Conservation (phyloP, 1,284 basidiomycete genomes). For the Sporisorium exsertum region DNA sequence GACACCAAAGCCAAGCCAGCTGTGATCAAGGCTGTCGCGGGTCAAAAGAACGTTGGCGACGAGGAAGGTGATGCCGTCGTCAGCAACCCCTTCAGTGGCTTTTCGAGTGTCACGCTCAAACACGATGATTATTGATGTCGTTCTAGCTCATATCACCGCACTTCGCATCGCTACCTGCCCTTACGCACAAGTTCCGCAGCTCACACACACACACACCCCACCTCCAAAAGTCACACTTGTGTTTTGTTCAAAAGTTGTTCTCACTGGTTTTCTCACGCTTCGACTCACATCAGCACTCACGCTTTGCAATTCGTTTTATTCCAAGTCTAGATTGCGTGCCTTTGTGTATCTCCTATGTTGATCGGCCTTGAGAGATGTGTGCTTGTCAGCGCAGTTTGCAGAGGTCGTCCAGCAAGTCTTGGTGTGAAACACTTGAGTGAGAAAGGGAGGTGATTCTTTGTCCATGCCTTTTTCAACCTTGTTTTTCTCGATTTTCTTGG, state of each 20-base stretch:
- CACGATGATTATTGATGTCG: slow-evolving; percentile 54
- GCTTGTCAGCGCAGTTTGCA: too few species aligned
- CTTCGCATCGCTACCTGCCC: neutral
- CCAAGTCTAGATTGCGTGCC: neutral
- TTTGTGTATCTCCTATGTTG: neutral
- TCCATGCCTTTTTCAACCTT: too few species aligned
- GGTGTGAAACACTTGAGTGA: too few species aligned
- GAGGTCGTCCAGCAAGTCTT: too few species aligned
- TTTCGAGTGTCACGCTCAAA: slow-evolving; percentile 58
- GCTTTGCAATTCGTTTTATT: neutral
- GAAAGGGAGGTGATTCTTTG: too few species aligned
- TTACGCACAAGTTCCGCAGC: neutral
- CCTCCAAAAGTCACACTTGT: neutral
- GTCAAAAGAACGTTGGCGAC: slow-evolving; percentile 60
- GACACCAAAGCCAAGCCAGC: slow-evolving; percentile 72
- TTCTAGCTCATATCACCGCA: neutral
- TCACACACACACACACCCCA: neutral
- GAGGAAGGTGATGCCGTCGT: slow-evolving; percentile 67
- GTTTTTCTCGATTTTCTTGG: neutral
- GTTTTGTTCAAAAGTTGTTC: neutral
- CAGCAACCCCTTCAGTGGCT: slow-evolving; percentile 64
- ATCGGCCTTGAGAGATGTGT: neutral
- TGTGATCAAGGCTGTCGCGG: slow-evolving; percentile 59
- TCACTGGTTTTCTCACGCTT: neutral
- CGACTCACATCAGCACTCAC: neutral